Conservation (phyloP, 2,329 filamentous ascomycete genomes). For the Rhytidhysteron rufulum region DNA sequence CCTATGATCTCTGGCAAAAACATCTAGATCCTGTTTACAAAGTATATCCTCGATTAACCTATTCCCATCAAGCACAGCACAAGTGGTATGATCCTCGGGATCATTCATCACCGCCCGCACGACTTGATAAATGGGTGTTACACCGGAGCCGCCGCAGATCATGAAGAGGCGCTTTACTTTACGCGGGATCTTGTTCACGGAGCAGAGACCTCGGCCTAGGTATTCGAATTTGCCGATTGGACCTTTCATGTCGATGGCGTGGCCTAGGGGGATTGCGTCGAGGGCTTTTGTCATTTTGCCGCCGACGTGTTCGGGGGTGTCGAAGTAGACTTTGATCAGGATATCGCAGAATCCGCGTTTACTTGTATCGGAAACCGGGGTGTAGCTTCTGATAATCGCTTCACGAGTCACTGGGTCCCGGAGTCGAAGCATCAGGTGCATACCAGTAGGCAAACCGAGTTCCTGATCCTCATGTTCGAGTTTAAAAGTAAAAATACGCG, state of each 20-base stretch:
- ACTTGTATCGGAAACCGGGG: slow-evolving; percentile 66
- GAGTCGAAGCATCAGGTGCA: slow-evolving; percentile 82
- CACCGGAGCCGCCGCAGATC: slow-evolving; percentile 84
- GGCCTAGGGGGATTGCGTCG: slow-evolving; percentile 67
- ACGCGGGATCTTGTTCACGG: slow-evolving; percentile 55
- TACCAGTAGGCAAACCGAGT: slow-evolving; percentile 75
- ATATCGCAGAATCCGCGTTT: slow-evolving; percentile 66
- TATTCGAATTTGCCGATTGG: slow-evolving; percentile 86
- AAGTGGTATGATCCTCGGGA: slow-evolving; percentile 59
- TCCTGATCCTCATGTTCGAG: slow-evolving; percentile 67
- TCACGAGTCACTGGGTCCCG: slow-evolving; percentile 67
- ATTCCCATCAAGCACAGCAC: slow-evolving; percentile 76
- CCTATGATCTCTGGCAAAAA: slow-evolving; percentile 50
- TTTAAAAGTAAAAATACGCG: slow-evolving; percentile 74
- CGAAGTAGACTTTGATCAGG: slow-evolving; percentile 78
- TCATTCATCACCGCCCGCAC: slow-evolving; percentile 70
- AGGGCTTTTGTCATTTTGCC: slow-evolving; percentile 81
- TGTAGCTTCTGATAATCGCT: slow-evolving; percentile 80
- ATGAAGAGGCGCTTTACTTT: slow-evolving; percentile 69
- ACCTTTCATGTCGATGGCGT: slow-evolving; percentile 79
- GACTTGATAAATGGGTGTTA: slow-evolving; percentile 89
- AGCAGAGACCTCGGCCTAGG: slow-evolving; percentile 61
- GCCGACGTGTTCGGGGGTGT: slow-evolving; percentile 54
- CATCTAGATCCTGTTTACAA: slow-evolving; percentile 68
- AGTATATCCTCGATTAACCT: slow-evolving; percentile 76